These are phyloP conservation scores for Cutaneotrichosporon cyanovorans DNA, from an alignment of 1,284 basidiomycete species.

Conservation along the genomic window DNA sequence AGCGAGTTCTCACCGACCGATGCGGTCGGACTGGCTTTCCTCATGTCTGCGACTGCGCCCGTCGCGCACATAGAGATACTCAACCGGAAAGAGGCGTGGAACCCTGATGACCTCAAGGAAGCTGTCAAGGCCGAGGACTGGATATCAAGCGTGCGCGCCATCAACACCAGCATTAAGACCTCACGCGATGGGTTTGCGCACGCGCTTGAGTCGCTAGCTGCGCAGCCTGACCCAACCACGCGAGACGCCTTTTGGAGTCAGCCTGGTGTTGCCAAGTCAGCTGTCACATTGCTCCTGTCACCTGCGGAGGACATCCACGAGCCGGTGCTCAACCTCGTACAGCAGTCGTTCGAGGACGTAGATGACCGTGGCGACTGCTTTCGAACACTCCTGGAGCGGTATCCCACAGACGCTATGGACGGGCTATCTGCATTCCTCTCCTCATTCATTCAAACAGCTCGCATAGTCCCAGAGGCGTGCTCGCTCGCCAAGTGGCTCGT, in stretches of 20 bases:
- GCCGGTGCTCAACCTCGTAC: conserved; percentile 65
- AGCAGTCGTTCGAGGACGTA: conserved; percentile 75
- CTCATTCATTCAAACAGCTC: conserved; percentile 59
- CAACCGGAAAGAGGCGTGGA: conserved; percentile 38
- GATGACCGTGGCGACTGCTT: conserved; percentile 81
- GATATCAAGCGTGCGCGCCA: conserved; percentile 34
- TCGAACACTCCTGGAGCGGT: conserved; percentile 61
- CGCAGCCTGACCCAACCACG: conserved; percentile 50
- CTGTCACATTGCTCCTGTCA: conserved; percentile 67
- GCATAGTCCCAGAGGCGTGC: conserved; percentile 69
- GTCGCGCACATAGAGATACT: conserved; percentile 62
- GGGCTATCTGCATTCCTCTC: conserved; percentile 62
- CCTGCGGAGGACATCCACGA: conserved; percentile 66
- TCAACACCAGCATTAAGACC: conserved; percentile 56
- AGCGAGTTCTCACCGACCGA: conserved; percentile 55
- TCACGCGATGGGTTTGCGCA: conserved; percentile 59
- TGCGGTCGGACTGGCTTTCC: conserved; percentile 52
- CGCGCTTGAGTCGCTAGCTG: conserved; percentile 56
- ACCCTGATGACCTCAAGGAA: conserved; percentile 27
- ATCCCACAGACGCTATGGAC: conserved; percentile 58
- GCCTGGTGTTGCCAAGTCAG: conserved; percentile 49
- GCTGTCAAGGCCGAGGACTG: conserved; percentile 37
- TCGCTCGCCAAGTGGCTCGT: conserved; percentile 78
- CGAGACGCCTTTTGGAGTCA: conserved; percentile 53
- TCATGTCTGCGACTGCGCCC: conserved; percentile 55